phyloP scores from a whole-genome alignment of 2,329 filamentous ascomycete genomes.

The Verticillium klebahnii region DNA sequence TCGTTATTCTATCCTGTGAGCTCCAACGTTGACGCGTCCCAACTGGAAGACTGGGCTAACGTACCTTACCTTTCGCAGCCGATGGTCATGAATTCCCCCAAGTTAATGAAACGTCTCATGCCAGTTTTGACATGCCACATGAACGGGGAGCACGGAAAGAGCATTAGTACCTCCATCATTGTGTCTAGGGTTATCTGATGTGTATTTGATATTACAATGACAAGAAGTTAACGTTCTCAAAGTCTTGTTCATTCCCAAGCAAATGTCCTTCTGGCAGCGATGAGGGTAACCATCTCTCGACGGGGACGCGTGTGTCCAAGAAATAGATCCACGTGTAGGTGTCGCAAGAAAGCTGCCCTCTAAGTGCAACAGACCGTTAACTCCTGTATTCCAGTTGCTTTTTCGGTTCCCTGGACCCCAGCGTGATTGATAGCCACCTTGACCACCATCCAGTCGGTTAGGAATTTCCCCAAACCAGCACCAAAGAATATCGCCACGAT shows the following conservation, averaged over 20 bases:
- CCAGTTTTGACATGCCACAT: neutral
- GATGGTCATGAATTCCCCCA: neutral
- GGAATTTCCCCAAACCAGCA: conserved; percentile 45
- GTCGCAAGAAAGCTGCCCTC: neutral
- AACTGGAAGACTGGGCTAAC: neutral
- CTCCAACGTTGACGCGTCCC: too few species aligned
- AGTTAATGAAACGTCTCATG: neutral
- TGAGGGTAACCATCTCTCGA: too few species aligned
- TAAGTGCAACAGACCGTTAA: conserved; percentile 37
- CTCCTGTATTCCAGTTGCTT: conserved; percentile 32
- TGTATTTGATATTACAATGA: too few species aligned
- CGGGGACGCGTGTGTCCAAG: too few species aligned
- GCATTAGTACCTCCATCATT: neutral
- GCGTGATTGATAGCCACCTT: conserved; percentile 21
- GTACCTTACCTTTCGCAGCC: neutral
- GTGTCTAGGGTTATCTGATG: neutral
- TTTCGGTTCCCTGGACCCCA: conserved; percentile 7
- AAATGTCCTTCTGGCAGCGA: too few species aligned
- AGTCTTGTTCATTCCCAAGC: too few species aligned
- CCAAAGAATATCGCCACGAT: conserved; percentile 25
- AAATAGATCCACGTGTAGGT: too few species aligned
- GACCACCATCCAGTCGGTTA: conserved; percentile 40
- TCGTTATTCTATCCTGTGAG: neutral
- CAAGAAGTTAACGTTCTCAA: too few species aligned
- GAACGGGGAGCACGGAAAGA: neutral